Evolutionary conservation across 306 rosid species (phyloP), one percentile per base, ranked within the genome.

Genomic region (Quillaja saponaria): DNA sequence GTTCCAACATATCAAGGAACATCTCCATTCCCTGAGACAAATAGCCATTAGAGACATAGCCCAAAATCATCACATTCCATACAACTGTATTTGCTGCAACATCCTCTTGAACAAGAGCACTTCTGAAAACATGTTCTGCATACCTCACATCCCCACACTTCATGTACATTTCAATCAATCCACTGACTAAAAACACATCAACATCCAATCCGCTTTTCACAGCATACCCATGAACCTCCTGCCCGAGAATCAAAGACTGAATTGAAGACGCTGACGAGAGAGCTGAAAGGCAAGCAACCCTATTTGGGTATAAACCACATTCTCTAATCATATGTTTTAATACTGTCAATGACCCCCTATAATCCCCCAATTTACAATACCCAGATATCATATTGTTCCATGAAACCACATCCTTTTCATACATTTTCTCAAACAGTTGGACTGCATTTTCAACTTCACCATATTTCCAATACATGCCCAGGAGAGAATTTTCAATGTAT

Each of bases 11-110:
- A 57, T 63, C 64, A 7, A 51, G 34, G 42, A 78, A 68, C 55
- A 64, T 57, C 37, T 73, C 72, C 55, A 58, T n/a, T 12, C 65
- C 72, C 10, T 37, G 59, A 3, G 40, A 35, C 55, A 65, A 64
- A 63, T 15, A 51, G 19, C 76, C 76, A 34, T 73, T 78, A 13
- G 48, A 53, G 10, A 73, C 69, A 64, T 58, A 78, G 16, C 79
- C 79, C 5, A 19, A 49, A 31, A 73, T 78, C 69, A 78, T 73
- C 50, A 78, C 82, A 73, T 78, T 78, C 82, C 82, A 78, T 14
- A 78, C 58, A 13, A 78, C 79, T 1, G 66, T 17, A 58, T 73
- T 78, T 16, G 40, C 52, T 72, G 21, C 45, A 15, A 64, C 34
- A 0, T 20, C 31, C 42, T 73, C 76, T 11, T 45, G 35, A 40